phyloP scores from a whole-genome alignment of 2,329 filamentous ascomycete species.

The Colletotrichum tropicicola region DNA sequence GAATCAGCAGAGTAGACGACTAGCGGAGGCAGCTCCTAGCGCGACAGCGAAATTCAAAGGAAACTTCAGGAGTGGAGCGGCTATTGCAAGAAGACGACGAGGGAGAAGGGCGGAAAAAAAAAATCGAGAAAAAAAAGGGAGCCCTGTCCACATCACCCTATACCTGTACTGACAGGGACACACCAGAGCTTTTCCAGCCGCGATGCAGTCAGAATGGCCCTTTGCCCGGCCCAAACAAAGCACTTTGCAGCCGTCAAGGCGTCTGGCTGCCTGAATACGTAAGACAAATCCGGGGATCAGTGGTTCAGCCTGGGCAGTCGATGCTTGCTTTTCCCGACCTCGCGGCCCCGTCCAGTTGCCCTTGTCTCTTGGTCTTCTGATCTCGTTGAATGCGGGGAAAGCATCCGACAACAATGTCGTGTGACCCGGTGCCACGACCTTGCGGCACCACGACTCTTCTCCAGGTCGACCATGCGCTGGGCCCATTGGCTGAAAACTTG shows the following conservation, averaged over 20 bases:
- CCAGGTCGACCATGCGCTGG: not conserved
- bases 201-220: not conserved
- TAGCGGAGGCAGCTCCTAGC: conserved; percentile 2
- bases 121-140: not conserved
- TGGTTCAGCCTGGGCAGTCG: conserved; percentile 5
- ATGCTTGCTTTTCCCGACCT: conserved; percentile 27
- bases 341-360: conserved; percentile 16
- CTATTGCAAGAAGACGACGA: not conserved
- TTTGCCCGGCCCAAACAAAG: not conserved
- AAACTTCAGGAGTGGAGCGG: conserved; percentile 10
- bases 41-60: not conserved
- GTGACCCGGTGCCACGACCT: conserved; percentile 24
- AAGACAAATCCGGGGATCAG: conserved; percentile 7
- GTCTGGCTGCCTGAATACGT: conserved; percentile 4
- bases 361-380: conserved; percentile 29
- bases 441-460: conserved; percentile 18
- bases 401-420: conserved; percentile 29
- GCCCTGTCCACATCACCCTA: conserved; percentile 5
- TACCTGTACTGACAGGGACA: not conserved
- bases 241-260: conserved; percentile 1
- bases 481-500: conserved; percentile 11
- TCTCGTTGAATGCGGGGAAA: conserved; percentile 28
- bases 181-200: not conserved
- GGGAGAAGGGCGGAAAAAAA: not conserved
- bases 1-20: conserved; percentile 1